These are phyloP conservation scores for Thelonectria olida DNA, from an alignment of 2,329 filamentous ascomycete species.

Conservation along the genomic window DNA sequence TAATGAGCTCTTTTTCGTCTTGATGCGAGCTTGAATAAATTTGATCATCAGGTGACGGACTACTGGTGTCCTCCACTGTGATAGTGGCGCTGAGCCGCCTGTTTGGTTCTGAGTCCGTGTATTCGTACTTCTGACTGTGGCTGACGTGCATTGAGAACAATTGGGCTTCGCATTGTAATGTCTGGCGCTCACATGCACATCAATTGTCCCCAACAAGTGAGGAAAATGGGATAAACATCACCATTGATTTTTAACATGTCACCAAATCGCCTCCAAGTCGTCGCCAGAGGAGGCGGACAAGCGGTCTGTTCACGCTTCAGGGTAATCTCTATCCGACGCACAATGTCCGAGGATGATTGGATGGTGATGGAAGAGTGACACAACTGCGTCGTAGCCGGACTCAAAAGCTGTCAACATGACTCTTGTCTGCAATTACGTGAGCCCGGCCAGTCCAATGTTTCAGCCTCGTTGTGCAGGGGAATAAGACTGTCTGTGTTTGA, in stretches of 20 bases:
- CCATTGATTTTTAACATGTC: neutral
- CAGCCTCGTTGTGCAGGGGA: conserved; percentile 20
- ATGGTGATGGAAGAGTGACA: neutral
- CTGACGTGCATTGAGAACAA: neutral
- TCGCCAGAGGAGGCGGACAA: neutral
- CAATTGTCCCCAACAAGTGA: too few species aligned
- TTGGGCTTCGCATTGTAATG: neutral
- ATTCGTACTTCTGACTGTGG: neutral
- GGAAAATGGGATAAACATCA: too few species aligned
- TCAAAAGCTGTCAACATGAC: conserved; percentile 4
- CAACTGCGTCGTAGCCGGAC: neutral
- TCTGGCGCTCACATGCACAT: too few species aligned
- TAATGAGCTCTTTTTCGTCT: neutral
- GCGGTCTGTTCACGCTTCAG: neutral
- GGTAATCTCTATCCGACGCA: neutral
- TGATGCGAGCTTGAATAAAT: neutral
- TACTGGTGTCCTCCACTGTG: neutral
- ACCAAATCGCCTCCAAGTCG: neutral
- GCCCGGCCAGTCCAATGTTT: conserved; percentile 12
- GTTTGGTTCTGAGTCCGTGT: too few species aligned
- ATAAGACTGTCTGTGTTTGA: neutral
- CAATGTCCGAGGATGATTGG: too few species aligned
- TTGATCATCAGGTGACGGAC: neutral
- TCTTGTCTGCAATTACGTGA: neutral
- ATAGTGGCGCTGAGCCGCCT: neutral